Evolutionary conservation across 2,329 filamentous ascomycete species (phyloP).

Genomic region (Teratosphaeria gauchensis): DNA sequence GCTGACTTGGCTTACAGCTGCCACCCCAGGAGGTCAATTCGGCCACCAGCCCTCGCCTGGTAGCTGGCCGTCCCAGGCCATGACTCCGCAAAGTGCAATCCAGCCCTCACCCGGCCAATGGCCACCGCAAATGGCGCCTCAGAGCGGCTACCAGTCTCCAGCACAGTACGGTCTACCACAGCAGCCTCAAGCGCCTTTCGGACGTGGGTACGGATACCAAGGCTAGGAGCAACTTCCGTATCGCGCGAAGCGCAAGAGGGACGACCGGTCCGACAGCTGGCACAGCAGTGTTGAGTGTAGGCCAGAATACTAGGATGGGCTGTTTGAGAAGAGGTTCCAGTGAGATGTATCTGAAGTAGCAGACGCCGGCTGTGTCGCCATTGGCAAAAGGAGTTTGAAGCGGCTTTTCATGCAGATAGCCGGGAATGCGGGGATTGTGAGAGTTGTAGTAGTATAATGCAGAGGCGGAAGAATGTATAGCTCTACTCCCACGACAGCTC

Average conservation of each 20-base stretch:
- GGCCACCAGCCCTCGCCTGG: constrained; percentile 52
- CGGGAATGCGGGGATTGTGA: background rate
- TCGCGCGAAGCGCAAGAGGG: background rate
- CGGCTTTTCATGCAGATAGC: background rate
- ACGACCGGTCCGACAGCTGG: background rate
- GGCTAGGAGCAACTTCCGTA: constrained; percentile 31
- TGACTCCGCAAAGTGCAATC: constrained; percentile 29
- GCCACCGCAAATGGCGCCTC: constrained; percentile 35
- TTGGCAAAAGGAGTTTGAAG: background rate
- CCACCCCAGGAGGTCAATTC: constrained; percentile 45
- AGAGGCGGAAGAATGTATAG: background rate
- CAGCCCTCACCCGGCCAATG: constrained; percentile 30
- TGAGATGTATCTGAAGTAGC: background rate
- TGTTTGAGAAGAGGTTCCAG: background rate
- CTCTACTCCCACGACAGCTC: background rate
- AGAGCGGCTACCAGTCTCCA: constrained; percentile 64
- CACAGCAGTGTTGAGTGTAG: background rate
- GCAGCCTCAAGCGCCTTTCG: constrained; percentile 37
- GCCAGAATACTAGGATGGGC: background rate
- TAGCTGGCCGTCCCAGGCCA: constrained; percentile 42
- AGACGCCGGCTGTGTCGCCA: too few relatives aligned
- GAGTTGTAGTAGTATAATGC: background rate
- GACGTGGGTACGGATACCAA: constrained; percentile 49
- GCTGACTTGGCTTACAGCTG: background rate
- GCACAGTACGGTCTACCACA: constrained; percentile 43